Conservation (phyloP, 225 moss, liverwort and hornwort genomes). For the Polytrichum commune region DNA sequence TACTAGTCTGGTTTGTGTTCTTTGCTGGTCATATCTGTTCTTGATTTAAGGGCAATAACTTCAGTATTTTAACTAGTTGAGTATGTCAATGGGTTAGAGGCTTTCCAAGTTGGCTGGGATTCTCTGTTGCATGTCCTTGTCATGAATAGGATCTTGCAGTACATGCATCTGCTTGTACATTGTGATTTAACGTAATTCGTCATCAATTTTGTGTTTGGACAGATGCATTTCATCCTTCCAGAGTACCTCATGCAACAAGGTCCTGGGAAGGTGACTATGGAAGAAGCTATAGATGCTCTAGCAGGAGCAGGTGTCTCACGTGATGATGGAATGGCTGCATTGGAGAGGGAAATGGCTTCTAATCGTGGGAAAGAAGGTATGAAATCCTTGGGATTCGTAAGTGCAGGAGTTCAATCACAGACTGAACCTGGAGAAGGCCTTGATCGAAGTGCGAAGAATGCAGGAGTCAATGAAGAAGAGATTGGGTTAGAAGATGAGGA, state of each 20-base stretch:
- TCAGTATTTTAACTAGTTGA: background rate
- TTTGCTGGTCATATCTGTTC: background rate
- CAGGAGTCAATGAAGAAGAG: slow-evolving; percentile 68
- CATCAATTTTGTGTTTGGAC: slow-evolving; percentile 7
- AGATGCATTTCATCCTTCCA: slow-evolving; percentile 99
- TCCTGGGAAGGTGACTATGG: slow-evolving; percentile 73
- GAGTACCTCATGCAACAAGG: slow-evolving; percentile 94
- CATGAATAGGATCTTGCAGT: background rate
- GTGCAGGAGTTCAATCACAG: slow-evolving; percentile 68
- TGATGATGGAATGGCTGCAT: slow-evolving; percentile 94
- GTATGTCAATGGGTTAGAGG: background rate
- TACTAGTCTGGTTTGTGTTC: background rate
- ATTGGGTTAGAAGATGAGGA: slow-evolving; percentile 81
- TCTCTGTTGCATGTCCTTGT: background rate
- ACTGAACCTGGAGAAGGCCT: slow-evolving; percentile 40
- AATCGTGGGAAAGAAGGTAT: slow-evolving; percentile 66
- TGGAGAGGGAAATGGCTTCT: slow-evolving; percentile 82
- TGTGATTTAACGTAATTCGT: background rate
- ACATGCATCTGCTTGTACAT: background rate
- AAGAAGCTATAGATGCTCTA: slow-evolving; percentile 90
- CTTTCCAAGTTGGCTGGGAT: background rate
- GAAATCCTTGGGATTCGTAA: slow-evolving; percentile 88
- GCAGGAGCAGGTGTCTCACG: slow-evolving; percentile 81
- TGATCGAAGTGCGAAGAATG: slow-evolving; percentile 34
- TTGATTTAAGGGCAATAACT: background rate